Conservation (phyloP, 2,329 filamentous ascomycete species). For the Pseudopithomyces maydicus region DNA sequence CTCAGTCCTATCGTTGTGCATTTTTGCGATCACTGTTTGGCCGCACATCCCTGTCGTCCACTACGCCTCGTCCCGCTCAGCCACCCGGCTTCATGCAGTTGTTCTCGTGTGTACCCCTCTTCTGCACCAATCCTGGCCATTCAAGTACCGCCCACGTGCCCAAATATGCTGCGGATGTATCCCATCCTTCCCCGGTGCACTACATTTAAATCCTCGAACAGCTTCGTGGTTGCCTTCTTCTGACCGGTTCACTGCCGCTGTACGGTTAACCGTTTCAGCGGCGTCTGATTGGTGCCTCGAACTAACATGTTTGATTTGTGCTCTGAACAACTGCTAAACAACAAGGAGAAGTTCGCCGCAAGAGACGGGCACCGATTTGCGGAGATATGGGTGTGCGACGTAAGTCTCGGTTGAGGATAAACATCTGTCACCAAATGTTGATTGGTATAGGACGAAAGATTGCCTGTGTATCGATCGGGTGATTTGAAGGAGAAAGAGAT, state of each 20-base stretch:
- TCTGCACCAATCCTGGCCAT: neutral
- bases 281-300: neutral
- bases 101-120: neutral
- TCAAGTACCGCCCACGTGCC: neutral
- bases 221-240: slow-evolving; percentile 5
- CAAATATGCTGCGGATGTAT: neutral
- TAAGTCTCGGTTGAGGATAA: neutral
- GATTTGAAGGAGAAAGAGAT: slow-evolving; percentile 22
- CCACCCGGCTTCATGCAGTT: slow-evolving; percentile 3
- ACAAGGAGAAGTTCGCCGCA: slow-evolving; percentile 14
- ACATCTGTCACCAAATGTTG: neutral
- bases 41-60: neutral
- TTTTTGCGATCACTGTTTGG: neutral
- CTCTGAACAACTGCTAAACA: slow-evolving; percentile 12
- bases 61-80: slow-evolving; percentile 9
- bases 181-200: neutral
- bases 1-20: neutral
- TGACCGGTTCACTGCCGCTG: neutral
- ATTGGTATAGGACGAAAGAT: slow-evolving; percentile 5
- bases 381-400: slow-evolving; percentile 18
- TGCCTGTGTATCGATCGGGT: slow-evolving; percentile 12
- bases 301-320: slow-evolving; percentile 17
- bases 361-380: slow-evolving; percentile 21
- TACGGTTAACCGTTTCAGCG: neutral
- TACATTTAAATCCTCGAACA: neutral